These are phyloP conservation scores for Excoecaria cochinchinensis DNA, from an alignment of 345 rosid genomes.

Conservation along the genomic window DNA sequence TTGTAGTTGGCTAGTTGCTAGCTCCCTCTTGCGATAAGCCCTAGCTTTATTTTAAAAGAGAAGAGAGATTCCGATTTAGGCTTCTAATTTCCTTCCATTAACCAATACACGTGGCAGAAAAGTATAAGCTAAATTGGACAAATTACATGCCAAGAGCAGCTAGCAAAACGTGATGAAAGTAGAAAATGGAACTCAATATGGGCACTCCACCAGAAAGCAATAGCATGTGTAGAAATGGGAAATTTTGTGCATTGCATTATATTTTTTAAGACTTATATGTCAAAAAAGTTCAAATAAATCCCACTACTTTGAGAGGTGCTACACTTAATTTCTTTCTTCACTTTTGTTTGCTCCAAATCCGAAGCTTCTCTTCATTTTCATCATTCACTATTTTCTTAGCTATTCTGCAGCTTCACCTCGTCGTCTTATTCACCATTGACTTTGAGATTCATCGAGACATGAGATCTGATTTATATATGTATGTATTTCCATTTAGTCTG, in stretches of 20 bases:
- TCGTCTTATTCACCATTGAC: neutral
- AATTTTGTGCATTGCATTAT: neutral
- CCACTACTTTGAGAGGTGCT: too few species aligned
- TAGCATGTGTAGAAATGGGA: too few species aligned
- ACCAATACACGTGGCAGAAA: neutral
- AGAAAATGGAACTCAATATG: constrained; percentile 16
- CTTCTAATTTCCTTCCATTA: too few species aligned
- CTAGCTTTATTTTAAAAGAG: too few species aligned
- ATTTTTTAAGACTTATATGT: neutral
- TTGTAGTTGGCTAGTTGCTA: too few species aligned
- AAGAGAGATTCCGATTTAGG: too few species aligned
- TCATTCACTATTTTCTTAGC: too few species aligned
- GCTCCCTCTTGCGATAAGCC: too few species aligned
- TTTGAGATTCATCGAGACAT: neutral
- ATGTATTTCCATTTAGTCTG: neutral
- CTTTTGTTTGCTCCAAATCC: neutral
- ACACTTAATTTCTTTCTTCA: neutral
- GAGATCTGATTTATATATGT: neutral
- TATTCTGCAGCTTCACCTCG: too few species aligned
- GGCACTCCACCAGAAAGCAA: constrained; percentile 17
- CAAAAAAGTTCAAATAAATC: neutral
- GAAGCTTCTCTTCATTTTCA: constrained; percentile 1
- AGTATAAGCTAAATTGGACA: too few species aligned
- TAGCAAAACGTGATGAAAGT: neutral
- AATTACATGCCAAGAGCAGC: too few species aligned